A percentile compares a stretch with the other conserved stretches of the same genome.
Evolutionary conservation across 1,139 yeast genomes (phyloP).

Genomic region (Taphrina sp.): DNA sequence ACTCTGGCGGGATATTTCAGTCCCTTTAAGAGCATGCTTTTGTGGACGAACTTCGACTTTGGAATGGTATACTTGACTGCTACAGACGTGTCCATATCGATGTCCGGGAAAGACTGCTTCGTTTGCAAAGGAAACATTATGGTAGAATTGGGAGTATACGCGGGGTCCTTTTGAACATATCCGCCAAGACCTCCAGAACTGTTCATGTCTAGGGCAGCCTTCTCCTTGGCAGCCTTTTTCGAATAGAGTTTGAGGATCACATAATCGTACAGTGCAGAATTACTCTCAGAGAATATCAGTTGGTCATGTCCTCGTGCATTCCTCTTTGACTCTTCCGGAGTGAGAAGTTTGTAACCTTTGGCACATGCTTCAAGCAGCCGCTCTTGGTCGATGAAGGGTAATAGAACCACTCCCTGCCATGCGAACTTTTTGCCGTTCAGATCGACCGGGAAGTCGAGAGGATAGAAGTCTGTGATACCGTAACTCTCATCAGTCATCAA

Average conservation of each 20-base stretch:
- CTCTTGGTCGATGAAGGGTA: conserved; percentile 87
- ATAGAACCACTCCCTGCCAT: conserved; percentile 90
- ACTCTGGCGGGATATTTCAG: conserved; percentile 26
- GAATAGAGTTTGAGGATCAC: conserved; percentile 39
- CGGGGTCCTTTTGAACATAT: conserved; percentile 49
- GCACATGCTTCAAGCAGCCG: conserved; percentile 67
- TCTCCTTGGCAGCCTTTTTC: conserved; percentile 40
- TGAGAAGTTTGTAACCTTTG: conserved; percentile 60
- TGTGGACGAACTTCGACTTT: conserved; percentile 45
- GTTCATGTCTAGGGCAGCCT: conserved; percentile 33
- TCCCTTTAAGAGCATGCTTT: conserved; percentile 83
- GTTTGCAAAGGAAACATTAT: conserved; percentile 62
- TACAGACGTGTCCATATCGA: conserved; percentile 58
- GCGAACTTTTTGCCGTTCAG: conserved; percentile 94
- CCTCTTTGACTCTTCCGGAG: conserved; percentile 67
- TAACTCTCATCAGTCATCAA: conserved; percentile 79
- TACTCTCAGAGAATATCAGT: conserved; percentile 41
- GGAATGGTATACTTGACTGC: conserved; percentile 63
- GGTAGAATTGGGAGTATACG: conserved; percentile 52
- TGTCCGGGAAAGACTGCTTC: conserved; percentile 47
- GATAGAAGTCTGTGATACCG: conserved; percentile 87
- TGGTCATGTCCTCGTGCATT: conserved; percentile 50
- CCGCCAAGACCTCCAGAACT: conserved; percentile 61
- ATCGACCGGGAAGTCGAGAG: conserved; percentile 82
- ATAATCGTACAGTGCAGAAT: conserved; percentile 38